Conservation (phyloP, 345 rosid species). For the Linum lewisii region DNA sequence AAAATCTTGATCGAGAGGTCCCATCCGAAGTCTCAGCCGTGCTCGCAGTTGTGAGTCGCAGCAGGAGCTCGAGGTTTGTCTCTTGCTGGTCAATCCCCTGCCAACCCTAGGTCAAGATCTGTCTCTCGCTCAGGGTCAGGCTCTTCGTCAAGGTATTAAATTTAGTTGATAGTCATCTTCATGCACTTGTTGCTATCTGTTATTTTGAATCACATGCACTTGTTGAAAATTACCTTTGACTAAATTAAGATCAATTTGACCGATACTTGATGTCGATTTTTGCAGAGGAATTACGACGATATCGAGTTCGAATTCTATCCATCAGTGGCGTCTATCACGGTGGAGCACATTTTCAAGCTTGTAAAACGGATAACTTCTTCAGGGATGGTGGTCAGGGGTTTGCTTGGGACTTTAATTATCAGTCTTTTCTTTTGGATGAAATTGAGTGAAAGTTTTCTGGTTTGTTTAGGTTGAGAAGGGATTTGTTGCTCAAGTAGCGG, state of each 20-base stretch:
- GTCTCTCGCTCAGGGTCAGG: no score
- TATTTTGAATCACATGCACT: no score
- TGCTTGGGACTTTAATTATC: neutral
- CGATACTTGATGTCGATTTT: neutral
- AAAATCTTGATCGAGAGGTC: no score
- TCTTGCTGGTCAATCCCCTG: no score
- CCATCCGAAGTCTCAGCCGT: no score
- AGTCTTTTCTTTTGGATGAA: neutral
- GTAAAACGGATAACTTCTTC: slow-evolving; percentile 92
- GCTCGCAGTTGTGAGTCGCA: no score
- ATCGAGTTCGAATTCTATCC: slow-evolving; percentile 89
- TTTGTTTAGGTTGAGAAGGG: slow-evolving; percentile 71
- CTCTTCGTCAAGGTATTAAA: no score
- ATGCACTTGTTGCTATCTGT: no score
- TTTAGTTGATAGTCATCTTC: no score
- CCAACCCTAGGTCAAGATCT: no score
- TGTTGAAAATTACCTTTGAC: slow-evolving; percentile 10
- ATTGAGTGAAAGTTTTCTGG: neutral
- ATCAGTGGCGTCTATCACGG: slow-evolving; percentile 84
- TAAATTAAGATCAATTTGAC: no score
- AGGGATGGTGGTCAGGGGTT: slow-evolving; percentile 31
- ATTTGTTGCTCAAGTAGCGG: slow-evolving; percentile 97
- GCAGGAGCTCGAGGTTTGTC: no score
- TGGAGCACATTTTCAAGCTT: slow-evolving; percentile 84
- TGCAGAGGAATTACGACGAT: slow-evolving; percentile 72